A percentile compares a stretch with the other conserved stretches of the same genome.
phyloP scores from a whole-genome alignment of 2,329 filamentous ascomycete genomes.

The Proliferodiscus dingleyae region DNA sequence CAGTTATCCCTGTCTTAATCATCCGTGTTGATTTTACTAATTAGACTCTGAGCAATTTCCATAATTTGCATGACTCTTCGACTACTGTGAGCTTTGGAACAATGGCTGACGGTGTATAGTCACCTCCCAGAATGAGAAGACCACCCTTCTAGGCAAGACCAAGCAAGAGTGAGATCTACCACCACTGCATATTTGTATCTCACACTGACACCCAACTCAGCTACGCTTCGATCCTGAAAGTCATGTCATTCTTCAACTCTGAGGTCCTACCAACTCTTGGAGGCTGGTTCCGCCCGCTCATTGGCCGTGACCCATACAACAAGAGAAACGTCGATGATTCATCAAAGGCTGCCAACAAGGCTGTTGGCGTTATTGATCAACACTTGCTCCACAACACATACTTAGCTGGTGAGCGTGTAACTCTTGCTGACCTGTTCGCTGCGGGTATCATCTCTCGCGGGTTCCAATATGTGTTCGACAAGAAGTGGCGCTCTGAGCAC shows the following conservation, averaged over 20 bases:
- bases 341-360: constrained; percentile 63
- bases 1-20: constrained; percentile 99
- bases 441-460: constrained; percentile 75
- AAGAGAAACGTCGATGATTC: constrained; percentile 92
- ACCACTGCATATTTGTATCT: neutral
- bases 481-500: constrained; percentile 76
- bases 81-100: constrained; percentile 10
- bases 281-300: constrained; percentile 80
- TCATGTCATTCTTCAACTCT: constrained; percentile 94
- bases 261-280: constrained; percentile 73
- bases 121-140: constrained; percentile 99
- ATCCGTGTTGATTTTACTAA: constrained; percentile 71
- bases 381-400: constrained; percentile 92
- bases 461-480: constrained; percentile 93
- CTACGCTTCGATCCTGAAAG: constrained; percentile 95
- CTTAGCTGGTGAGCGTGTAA: constrained; percentile 96
- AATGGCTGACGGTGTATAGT: constrained; percentile 50
- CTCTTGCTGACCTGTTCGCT: constrained; percentile 88
- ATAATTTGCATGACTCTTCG: constrained; percentile 9
- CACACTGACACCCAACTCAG: constrained; percentile 36
- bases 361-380: constrained; percentile 70
- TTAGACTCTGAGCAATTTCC: constrained; percentile 70
- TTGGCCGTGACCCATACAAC: constrained; percentile 84
- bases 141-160: constrained; percentile 97
- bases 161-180: constrained; percentile 76